Base-by-base conservation (phyloP, 306 rosid species). In the Ormosia semicastrata region DNA sequence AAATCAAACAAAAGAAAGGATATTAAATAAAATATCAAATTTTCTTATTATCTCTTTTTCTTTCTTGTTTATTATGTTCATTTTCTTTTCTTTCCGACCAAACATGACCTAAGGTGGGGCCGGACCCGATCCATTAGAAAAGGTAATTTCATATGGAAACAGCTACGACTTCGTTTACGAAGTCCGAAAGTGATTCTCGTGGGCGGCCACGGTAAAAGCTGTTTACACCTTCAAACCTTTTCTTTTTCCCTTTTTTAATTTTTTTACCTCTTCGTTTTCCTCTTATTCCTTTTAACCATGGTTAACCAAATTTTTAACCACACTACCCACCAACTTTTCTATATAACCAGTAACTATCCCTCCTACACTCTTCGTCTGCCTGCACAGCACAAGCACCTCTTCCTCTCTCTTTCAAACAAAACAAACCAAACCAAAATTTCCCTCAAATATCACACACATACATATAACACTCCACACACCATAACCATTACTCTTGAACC, bases 221-320 rank as follows among this genome's bases (percentile, higher is more conserved):
- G 11, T 5, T 2, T 2, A 30, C 34, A 1, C 58, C 68, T 36
- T 66, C 30, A 29, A 63, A 2, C 36, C 18, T 18, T 53, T 13
- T 4, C 54, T 12, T 33, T 71, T 33, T 0, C 39, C 12, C 36
- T 10, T 14, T 33, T 49, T 7, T n/a, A 24, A 0, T 8, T 14
- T 30, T 43, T 41, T 3, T 15, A 9, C 14, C 8, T 32, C 14
- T 3, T 14, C 2, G 6, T 15, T 39, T 34, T 29, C 15, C 18
- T 15, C 34, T 2, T 59, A 56, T 59, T 76, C 50, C n/a, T 2
- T 76, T 84, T 80, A 80, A 84, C 81, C 78, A 84, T 80, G 70
- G 87, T 84, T 84, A 84, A 50, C n/a, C 0, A 32, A 5, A 10
- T 2, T 5, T 24, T 15, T 32, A 39, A 71, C 59, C 63, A 6